Conservation (phyloP, 192 early-diverging fungal species). For the Coemansia sp. region DNA sequence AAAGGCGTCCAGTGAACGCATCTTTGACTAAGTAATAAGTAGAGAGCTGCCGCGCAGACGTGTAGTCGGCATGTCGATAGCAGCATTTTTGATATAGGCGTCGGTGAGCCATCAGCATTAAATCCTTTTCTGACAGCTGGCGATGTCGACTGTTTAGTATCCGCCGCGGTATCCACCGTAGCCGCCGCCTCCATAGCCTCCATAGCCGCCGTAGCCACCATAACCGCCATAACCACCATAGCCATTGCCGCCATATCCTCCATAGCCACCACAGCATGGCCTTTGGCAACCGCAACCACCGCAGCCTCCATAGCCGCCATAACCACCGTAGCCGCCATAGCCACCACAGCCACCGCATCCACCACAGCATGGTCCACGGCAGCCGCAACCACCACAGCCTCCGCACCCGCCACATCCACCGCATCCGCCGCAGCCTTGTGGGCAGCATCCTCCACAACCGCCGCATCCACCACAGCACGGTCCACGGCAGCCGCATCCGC, state of each 20-base stretch:
- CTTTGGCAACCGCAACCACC: not conserved
- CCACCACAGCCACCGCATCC: constrained; percentile 28
- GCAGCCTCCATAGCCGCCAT: constrained; percentile 13
- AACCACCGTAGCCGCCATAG: constrained; percentile 24
- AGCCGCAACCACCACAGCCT: constrained; percentile 20
- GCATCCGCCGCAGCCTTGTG: constrained; percentile 13
- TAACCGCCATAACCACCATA: not conserved
- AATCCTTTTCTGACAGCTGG: not conserved
- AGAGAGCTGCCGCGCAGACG: not conserved
- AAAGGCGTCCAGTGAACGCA: not conserved
- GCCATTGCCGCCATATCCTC: not conserved
- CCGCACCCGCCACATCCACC: constrained; percentile 20
- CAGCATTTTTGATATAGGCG: not conserved
- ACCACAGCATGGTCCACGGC: constrained; percentile 14
- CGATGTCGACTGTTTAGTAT: not conserved
- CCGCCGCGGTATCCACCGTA: constrained; percentile 4
- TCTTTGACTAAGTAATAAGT: not conserved
- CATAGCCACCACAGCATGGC: constrained; percentile 4
- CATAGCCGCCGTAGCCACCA: not conserved
- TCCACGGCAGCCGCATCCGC: constrained; percentile 17
- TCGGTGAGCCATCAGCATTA: not conserved
- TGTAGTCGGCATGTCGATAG: not conserved
- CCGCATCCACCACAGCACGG: constrained; percentile 19
- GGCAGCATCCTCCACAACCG: constrained; percentile 25
- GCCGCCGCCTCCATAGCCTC: not conserved